A percentile compares a stretch with the other conserved stretches of the same genome.
Evolutionary conservation across 2,329 filamentous ascomycete species (phyloP).

Genomic region (Trichoderma lentiforme): DNA sequence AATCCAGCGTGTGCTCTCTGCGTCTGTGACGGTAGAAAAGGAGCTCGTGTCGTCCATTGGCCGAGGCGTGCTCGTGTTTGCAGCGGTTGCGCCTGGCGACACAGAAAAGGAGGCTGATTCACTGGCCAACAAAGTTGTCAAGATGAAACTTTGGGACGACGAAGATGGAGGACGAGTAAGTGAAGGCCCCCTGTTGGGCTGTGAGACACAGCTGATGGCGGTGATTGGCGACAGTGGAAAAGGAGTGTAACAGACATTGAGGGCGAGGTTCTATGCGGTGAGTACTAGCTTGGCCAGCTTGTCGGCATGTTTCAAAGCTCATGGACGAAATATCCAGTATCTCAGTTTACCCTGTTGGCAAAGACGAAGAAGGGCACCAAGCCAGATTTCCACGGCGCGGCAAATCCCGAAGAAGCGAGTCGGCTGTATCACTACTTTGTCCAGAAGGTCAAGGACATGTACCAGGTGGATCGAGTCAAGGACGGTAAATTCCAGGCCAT

Average conservation of each 20-base stretch:
- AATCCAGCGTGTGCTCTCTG: slow-evolving; percentile 88
- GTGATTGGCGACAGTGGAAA: slow-evolving; percentile 67
- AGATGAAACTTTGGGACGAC: slow-evolving; percentile 89
- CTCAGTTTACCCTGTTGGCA: slow-evolving; percentile 91
- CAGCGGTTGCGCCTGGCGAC: slow-evolving; percentile 85
- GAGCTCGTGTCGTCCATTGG: slow-evolving; percentile 88
- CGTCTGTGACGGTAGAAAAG: slow-evolving; percentile 91
- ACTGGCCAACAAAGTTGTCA: slow-evolving; percentile 81
- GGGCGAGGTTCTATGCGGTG: slow-evolving; percentile 93
- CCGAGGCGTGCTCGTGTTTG: slow-evolving; percentile 84
- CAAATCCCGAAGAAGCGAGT: slow-evolving; percentile 73
- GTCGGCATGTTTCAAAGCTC: background rate
- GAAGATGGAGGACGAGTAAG: slow-evolving; percentile 64
- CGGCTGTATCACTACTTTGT: slow-evolving; percentile 83
- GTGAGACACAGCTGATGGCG: background rate
- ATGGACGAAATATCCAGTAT: slow-evolving; percentile 58
- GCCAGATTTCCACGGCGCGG: slow-evolving; percentile 89
- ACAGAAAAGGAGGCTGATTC: slow-evolving; percentile 83
- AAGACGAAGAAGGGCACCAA: slow-evolving; percentile 95
- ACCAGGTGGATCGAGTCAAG: slow-evolving; percentile 73
- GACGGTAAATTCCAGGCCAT: slow-evolving; percentile 97
- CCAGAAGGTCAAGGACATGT: slow-evolving; percentile 67
- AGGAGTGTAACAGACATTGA: slow-evolving; percentile 80
- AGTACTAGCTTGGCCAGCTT: background rate
- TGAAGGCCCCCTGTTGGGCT: background rate